Evolutionary conservation across 2,329 filamentous ascomycete genomes (phyloP), one percentile per base, ranked within the genome.

Genomic region (Ilyonectria sp.): DNA sequence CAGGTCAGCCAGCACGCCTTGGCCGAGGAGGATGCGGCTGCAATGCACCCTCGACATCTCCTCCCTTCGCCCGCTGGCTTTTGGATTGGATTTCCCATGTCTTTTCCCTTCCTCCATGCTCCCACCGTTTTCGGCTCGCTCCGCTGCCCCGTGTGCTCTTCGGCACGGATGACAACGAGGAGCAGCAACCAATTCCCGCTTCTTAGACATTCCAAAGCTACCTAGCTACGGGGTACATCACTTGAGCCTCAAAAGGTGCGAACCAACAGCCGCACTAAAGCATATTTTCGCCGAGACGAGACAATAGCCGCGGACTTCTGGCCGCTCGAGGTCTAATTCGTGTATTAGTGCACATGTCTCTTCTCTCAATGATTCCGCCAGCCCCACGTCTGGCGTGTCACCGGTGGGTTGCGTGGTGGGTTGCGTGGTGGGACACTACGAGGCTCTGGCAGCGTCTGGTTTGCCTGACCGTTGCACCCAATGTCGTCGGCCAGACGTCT

Each of bases 341-440:
- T 35, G 29, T 23, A 7, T 43, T 60, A 52, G 57, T 43, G 33
- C 49, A 53, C 33, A 17, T 60, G 9, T 43, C 57, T 60, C 57
- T 60, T 52, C n/a, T 31, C 57, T 43, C 57, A 21, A 6, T 17
- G 15, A 43, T n/a, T 17, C 2, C 6, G 4, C 40, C 15, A 43
- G 40, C 40, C 40, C n/a, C 40, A 43, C n/a, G 17, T 43, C 40
- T n/a, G 6, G 8, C n/a, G 40, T 43, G 15, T 17, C 40, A 43
- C 40, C n/a, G 7, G 40, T 43, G 40, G 47, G 49, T 52, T 52
- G n/a, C n/a, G n/a, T n/a, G n/a, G n/a, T n/a, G n/a, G n/a, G n/a
- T n/a, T n/a, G n/a, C n/a, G 49, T 52, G 26, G 26, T 52, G 17
- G 29, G 29, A 13, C 49, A 29, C 8, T 33, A 19, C n/a, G 50